Percentiles rank a stretch among this genome's conserved stretches.
Evolutionary conservation across 2,329 filamentous ascomycete genomes (phyloP).

Genomic region (Neonectria coccinea): DNA sequence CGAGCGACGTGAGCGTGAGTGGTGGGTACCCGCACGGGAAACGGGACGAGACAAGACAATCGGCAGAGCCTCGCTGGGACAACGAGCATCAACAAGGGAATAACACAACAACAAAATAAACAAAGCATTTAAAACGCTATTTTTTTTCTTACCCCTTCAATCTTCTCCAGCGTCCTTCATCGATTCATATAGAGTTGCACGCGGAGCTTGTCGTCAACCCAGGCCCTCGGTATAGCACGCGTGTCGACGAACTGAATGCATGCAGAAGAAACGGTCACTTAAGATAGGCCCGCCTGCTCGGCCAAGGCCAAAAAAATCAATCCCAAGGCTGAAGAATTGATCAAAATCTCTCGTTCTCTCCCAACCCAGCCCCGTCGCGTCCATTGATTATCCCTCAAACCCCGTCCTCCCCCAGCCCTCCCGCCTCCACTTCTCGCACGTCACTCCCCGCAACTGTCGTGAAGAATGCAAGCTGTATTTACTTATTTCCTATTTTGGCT

Average conservation of each 20-base stretch:
- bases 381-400: constrained; percentile 10
- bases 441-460: constrained; percentile 30
- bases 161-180: not conserved
- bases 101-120: constrained; percentile 25
- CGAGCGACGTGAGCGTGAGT: not conserved
- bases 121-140: not conserved
- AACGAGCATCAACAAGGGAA: constrained; percentile 21
- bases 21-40: constrained; percentile 8
- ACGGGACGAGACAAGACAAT: constrained; percentile 1
- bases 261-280: constrained; percentile 6
- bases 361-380: constrained; percentile 13
- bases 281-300: not conserved
- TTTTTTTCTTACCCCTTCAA: not conserved
- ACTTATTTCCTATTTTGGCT: constrained; percentile 37
- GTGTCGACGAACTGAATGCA: not conserved
- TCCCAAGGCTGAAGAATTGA: not conserved
- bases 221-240: not conserved
- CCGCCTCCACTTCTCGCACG: constrained; percentile 5
- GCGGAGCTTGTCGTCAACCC: not conserved
- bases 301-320: constrained; percentile 1
- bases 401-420: constrained; percentile 12
- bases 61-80: constrained; percentile 19
- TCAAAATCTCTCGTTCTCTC: not conserved
- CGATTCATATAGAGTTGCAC: not conserved
- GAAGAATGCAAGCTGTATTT: constrained; percentile 38